Base-by-base conservation (phyloP, 345 rosid species). In the Murraya koenigii region DNA sequence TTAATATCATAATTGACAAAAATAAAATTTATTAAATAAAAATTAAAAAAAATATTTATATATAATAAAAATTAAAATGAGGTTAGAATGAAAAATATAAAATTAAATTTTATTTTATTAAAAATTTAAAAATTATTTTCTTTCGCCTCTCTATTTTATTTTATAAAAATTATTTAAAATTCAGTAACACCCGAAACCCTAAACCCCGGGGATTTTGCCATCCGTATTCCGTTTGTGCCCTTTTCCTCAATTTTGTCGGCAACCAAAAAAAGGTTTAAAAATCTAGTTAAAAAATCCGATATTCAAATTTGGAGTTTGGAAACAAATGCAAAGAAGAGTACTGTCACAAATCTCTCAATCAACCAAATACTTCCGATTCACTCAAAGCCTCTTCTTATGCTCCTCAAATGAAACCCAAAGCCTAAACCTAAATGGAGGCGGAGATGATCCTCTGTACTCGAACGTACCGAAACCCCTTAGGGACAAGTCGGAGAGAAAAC, bases 401-500 rank as follows among this genome's bases (percentile, higher is more conserved):
- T 82, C 86, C 22, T 75, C 78, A 3, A 17, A 38, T 58, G 54
- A 68, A 61, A 13, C 80, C 28, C 81, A 69, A 56, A 7, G 30
- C 10, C 63, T 47, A 62, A 39, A 67, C 69, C 58, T 54, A 15
- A 17, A 41, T 10, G 39, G 33, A 55, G 35, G 17, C 32, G 26
- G 47, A 2, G 85, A 82, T 5, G 89, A 90, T 82, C 84, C 88
- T 83, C 75, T 75, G 35, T 93, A 87, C 76, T 61, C 81, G 20
- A 98, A 95, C 69, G 72, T 92, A 63, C 98, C 98, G 22, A 89
- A 89, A 81, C 94, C 90, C 14, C 88, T 83, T 26, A 74, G 83
- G 81, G 90, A 90, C 75, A 93, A 90, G 82, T 89, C 97, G 17
- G 84, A 90, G 88, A 90, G 98, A 81, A 95, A 93, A 80, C 97